These are phyloP conservation scores for Tetrapisispora phaffii DNA, from an alignment of 805 yeast genomes.

Conservation along the genomic window DNA sequence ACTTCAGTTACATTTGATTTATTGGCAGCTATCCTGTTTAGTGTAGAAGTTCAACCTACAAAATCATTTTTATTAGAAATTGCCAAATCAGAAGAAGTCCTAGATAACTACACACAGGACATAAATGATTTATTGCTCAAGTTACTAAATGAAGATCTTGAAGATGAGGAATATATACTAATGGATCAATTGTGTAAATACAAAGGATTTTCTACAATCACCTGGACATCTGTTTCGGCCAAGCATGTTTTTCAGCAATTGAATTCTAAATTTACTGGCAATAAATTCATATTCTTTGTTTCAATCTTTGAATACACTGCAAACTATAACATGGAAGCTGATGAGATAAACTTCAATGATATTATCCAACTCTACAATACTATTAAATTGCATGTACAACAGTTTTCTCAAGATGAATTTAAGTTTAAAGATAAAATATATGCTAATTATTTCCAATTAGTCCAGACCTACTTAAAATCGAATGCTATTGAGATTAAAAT, in stretches of 20 bases:
- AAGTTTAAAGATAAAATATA: slow-evolving; percentile 26
- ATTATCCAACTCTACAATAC: slow-evolving; percentile 9
- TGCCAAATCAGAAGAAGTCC: slow-evolving; percentile 13
- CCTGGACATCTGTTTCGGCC: slow-evolving; percentile 15
- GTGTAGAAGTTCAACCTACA: slow-evolving; percentile 5
- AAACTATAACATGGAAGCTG: slow-evolving; percentile 4
- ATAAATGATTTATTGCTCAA: background rate
- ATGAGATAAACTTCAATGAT: slow-evolving; percentile 8
- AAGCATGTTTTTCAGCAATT: background rate
- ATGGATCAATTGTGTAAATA: slow-evolving; percentile 3
- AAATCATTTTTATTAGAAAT: slow-evolving; percentile 24
- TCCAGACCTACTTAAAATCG: slow-evolving; percentile 13
- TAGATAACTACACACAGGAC: background rate
- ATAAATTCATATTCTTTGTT: slow-evolving; percentile 26
- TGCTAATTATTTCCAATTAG: slow-evolving; percentile 21
- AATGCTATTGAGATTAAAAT: slow-evolving; percentile 6
- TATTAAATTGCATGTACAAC: slow-evolving; percentile 4
- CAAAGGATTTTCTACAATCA: slow-evolving; percentile 16
- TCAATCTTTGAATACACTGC: slow-evolving; percentile 12
- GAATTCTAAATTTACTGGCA: slow-evolving; percentile 11
- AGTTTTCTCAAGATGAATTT: slow-evolving; percentile 9
- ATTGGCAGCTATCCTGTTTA: slow-evolving; percentile 20
- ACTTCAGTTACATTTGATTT: slow-evolving; percentile 16
- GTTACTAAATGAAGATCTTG: background rate
- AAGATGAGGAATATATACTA: background rate